phyloP scores from a whole-genome alignment of 441 rosid species.

The Erysimum pusillum region DNA sequence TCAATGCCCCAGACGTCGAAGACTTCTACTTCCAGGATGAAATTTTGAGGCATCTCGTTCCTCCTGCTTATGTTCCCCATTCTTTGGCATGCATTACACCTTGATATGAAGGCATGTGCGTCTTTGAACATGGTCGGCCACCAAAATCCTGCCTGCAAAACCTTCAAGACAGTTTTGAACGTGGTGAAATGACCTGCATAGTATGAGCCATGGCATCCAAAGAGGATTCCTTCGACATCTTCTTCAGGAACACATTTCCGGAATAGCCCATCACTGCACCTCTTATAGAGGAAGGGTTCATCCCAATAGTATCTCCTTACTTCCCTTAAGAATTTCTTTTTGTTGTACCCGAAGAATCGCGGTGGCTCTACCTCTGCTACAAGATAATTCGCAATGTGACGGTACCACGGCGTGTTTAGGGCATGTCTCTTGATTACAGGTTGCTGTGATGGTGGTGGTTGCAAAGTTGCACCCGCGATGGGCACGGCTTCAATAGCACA shows the following conservation, averaged over 20 bases:
- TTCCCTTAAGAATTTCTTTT: not conserved
- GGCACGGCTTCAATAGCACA: not conserved
- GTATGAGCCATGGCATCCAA: not conserved
- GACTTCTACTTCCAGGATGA: not conserved
- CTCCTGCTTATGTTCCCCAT: not conserved
- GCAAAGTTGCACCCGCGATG: not conserved
- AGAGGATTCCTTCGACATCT: no score
- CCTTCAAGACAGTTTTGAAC: no score
- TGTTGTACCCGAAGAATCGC: not conserved
- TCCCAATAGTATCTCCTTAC: not conserved
- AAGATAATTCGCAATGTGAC: not conserved
- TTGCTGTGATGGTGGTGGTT: not conserved
- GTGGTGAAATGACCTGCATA: no score
- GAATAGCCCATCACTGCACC: not conserved
- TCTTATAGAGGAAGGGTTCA: not conserved
- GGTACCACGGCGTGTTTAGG: not conserved
- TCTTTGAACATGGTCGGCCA: not conserved
- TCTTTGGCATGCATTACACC: not conserved
- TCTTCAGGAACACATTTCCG: no score
- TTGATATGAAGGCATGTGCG: not conserved
- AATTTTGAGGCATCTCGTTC: not conserved
- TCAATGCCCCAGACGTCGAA: not conserved
- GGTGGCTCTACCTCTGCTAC: not conserved
- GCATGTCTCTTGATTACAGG: not conserved
- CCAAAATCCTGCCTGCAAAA: not conserved